Evolutionary conservation across 495 filamentous ascomycete species (phyloP).

Genomic region (Hypoxylon rickii): DNA sequence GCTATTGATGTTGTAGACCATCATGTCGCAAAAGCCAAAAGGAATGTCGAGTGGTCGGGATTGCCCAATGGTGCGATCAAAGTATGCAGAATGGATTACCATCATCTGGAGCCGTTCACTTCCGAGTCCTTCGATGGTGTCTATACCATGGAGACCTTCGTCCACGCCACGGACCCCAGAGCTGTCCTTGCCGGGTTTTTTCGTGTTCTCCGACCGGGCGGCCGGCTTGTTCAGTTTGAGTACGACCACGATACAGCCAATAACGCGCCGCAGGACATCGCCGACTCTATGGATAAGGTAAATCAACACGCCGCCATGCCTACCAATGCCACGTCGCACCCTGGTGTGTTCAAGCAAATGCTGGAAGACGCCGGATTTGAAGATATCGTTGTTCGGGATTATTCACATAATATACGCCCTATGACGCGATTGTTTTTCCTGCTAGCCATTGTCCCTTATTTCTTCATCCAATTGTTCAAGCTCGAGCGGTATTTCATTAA

Average conservation of each 20-base stretch:
- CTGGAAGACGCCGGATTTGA: slow-evolving; percentile 56
- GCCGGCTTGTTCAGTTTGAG: slow-evolving; percentile 53
- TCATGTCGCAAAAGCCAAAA: slow-evolving; percentile 51
- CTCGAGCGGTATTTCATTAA: slow-evolving; percentile 54
- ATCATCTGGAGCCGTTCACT: slow-evolving; percentile 51
- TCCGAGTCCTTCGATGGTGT: slow-evolving; percentile 53
- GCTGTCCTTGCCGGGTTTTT: slow-evolving; percentile 53
- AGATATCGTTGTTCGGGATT: slow-evolving; percentile 52
- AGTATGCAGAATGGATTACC: slow-evolving; percentile 56
- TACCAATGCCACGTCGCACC: slow-evolving; percentile 43
- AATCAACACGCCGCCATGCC: slow-evolving; percentile 55
- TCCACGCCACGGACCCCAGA: slow-evolving; percentile 58
- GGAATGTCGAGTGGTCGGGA: slow-evolving; percentile 45
- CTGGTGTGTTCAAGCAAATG: slow-evolving; percentile 40
- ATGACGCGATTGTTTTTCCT: slow-evolving; percentile 58
- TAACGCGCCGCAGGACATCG: slow-evolving; percentile 37
- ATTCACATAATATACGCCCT: slow-evolving; percentile 55
- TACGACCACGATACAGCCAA: slow-evolving; percentile 51
- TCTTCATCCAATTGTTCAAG: slow-evolving; percentile 52
- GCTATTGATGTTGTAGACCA: slow-evolving; percentile 58
- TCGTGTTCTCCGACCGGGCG: slow-evolving; percentile 56
- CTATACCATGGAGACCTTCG: slow-evolving; percentile 65
- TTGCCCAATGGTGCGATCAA: slow-evolving; percentile 44
- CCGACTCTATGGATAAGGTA: slow-evolving; percentile 40
- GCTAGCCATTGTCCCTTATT: slow-evolving; percentile 56